Conservation (phyloP, 2,329 filamentous ascomycete species). For the Zymoseptoria brevis region DNA sequence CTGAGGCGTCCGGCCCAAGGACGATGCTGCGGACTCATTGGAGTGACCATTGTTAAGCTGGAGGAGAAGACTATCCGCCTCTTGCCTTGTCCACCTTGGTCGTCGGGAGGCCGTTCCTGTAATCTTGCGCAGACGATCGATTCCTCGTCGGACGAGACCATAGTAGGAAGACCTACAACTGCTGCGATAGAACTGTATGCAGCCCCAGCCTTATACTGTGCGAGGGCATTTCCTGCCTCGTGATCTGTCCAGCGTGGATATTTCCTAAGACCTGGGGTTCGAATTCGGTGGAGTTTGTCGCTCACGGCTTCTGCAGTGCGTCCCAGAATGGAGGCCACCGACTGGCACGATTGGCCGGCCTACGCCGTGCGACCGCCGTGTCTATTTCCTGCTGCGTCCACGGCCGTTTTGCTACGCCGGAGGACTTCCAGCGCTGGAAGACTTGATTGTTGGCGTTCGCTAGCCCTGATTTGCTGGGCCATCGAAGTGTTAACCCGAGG, state of each 20-base stretch:
- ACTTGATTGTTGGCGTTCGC: neutral
- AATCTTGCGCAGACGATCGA: neutral
- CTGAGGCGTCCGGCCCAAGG: too few species aligned
- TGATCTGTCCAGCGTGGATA: neutral
- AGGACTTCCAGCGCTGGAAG: neutral
- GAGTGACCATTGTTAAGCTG: neutral
- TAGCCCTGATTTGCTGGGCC: neutral
- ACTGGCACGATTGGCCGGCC: neutral
- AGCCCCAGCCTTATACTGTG: neutral
- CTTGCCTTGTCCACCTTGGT: neutral
- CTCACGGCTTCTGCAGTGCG: neutral
- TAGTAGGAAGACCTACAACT: neutral
- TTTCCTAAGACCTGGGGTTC: neutral
- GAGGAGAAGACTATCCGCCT: neutral
- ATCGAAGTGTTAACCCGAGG: neutral
- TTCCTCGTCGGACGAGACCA: too few species aligned
- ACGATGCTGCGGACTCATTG: neutral
- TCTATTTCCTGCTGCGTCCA: neutral
- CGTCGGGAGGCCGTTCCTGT: neutral
- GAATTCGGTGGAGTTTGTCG: neutral
- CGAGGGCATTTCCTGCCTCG: neutral
- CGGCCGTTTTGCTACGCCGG: neutral
- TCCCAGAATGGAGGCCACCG: neutral
- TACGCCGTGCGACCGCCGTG: neutral
- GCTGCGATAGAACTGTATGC: neutral